Conservation (phyloP, 2,329 filamentous ascomycete genomes). For the Pyricularia grisea region DNA sequence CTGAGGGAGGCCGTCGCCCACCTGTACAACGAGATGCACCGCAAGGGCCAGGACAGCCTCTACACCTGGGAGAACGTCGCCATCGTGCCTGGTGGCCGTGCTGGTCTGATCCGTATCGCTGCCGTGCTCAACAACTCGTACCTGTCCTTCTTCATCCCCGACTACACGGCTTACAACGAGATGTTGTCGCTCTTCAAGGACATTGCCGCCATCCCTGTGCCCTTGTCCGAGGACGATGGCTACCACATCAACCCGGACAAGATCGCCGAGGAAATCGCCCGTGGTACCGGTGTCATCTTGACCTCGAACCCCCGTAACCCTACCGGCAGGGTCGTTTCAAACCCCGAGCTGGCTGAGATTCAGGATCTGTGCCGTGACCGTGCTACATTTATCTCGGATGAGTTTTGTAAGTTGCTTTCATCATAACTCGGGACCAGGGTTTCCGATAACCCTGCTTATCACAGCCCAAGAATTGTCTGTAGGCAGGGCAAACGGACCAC, state of each 20-base stretch:
- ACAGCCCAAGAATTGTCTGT: neutral
- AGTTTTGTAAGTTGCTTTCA: conserved; percentile 56
- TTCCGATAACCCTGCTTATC: too few relatives aligned
- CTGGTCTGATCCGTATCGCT: conserved; percentile 88
- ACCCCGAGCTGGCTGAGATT: conserved; percentile 79
- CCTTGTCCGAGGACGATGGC: conserved; percentile 72
- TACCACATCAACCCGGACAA: conserved; percentile 93
- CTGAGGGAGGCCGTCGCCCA: conserved; percentile 81
- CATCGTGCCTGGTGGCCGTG: conserved; percentile 88
- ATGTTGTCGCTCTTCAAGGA: conserved; percentile 95
- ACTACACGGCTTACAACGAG: conserved; percentile 96
- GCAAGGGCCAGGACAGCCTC: conserved; percentile 75
- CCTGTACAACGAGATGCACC: conserved; percentile 88
- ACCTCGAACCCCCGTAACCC: conserved; percentile 96
- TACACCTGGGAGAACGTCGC: conserved; percentile 98
- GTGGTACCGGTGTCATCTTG: conserved; percentile 78
- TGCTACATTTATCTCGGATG: conserved; percentile 87
- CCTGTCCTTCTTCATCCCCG: conserved; percentile 85
- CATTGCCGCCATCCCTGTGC: conserved; percentile 82
- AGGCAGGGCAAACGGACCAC: neutral
- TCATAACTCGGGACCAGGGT: too few relatives aligned
- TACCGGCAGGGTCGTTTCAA: conserved; percentile 77
- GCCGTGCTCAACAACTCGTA: conserved; percentile 90
- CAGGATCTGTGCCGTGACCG: conserved; percentile 88
- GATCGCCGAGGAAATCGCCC: conserved; percentile 82